phyloP scores from a whole-genome alignment of 345 rosid genomes.

The Syzygium grande region DNA sequence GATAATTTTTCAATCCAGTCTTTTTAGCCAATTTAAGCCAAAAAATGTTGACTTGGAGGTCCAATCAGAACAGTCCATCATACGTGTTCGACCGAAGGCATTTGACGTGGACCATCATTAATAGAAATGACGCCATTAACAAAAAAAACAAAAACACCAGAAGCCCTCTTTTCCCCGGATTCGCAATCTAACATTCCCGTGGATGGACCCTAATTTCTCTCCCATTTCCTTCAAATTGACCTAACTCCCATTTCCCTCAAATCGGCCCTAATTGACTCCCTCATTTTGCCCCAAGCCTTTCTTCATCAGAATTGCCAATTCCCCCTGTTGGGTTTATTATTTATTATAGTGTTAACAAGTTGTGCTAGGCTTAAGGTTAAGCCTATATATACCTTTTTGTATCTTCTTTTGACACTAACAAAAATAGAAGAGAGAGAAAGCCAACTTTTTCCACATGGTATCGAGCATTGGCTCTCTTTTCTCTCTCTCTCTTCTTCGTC shows the following conservation, averaged over 20 bases:
- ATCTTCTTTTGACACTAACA: no score
- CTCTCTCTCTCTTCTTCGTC: no score
- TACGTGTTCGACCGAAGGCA: not conserved
- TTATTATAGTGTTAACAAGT: no score
- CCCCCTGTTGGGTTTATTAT: no score
- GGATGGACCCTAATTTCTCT: not conserved
- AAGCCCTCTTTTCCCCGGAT: not conserved
- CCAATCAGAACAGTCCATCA: not conserved
- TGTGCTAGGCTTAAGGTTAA: no score
- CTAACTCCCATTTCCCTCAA: not conserved
- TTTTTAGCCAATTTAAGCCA: not conserved
- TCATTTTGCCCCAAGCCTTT: not conserved
- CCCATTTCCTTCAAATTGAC: not conserved
- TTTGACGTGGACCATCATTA: not conserved
- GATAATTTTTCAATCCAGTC: not conserved
- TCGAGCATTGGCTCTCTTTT: no score
- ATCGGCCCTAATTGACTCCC: not conserved
- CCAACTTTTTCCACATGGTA: no score
- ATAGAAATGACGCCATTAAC: not conserved
- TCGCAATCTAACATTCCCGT: not conserved
- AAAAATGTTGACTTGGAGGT: not conserved
- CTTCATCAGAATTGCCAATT: not conserved
- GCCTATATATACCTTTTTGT: no score
- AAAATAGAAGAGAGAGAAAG: no score
- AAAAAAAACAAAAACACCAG: not conserved